Conservation (phyloP, 768 basidiomycete genomes). For the Mycena vitilis region DNA sequence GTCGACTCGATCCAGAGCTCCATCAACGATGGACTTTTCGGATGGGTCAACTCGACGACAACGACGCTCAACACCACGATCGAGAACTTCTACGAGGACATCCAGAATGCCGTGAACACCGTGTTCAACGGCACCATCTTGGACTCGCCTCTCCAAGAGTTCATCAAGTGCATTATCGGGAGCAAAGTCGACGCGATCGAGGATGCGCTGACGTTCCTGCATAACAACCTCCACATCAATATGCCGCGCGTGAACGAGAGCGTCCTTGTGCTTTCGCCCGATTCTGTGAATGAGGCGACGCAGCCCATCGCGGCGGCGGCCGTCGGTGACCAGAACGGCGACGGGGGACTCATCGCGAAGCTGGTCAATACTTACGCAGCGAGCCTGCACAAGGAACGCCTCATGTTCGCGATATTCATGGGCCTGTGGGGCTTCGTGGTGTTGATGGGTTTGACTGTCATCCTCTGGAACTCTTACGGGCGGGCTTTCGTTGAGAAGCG, state of each 20-base stretch:
- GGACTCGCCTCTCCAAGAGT: slow-evolving; percentile 84
- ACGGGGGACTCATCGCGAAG: slow-evolving; percentile 74
- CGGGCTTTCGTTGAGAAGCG: slow-evolving; percentile 58
- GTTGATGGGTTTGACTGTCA: slow-evolving; percentile 76
- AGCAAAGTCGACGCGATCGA: slow-evolving; percentile 89
- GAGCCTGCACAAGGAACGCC: slow-evolving; percentile 80
- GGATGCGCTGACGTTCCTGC: slow-evolving; percentile 89
- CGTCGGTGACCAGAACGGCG: slow-evolving; percentile 65
- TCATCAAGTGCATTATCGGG: slow-evolving; percentile 92
- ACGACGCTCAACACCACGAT: slow-evolving; percentile 89
- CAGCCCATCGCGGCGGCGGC: slow-evolving; percentile 88
- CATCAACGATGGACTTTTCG: slow-evolving; percentile 90
- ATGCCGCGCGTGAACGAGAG: slow-evolving; percentile 83
- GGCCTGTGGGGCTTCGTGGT: slow-evolving; percentile 87
- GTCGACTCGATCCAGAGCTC: slow-evolving; percentile 77
- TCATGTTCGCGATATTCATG: slow-evolving; percentile 88
- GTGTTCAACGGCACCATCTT: slow-evolving; percentile 90
- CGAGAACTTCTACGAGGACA: slow-evolving; percentile 85
- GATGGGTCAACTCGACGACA: slow-evolving; percentile 95
- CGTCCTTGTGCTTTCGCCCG: slow-evolving; percentile 81
- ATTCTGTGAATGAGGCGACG: slow-evolving; percentile 77
- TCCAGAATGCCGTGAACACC: slow-evolving; percentile 80
- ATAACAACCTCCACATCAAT: slow-evolving; percentile 85
- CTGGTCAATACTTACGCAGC: slow-evolving; percentile 80
- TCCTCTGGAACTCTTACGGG: slow-evolving; percentile 80